phyloP scores from a whole-genome alignment of 768 basidiomycete genomes.

The Vararia minispora region DNA sequence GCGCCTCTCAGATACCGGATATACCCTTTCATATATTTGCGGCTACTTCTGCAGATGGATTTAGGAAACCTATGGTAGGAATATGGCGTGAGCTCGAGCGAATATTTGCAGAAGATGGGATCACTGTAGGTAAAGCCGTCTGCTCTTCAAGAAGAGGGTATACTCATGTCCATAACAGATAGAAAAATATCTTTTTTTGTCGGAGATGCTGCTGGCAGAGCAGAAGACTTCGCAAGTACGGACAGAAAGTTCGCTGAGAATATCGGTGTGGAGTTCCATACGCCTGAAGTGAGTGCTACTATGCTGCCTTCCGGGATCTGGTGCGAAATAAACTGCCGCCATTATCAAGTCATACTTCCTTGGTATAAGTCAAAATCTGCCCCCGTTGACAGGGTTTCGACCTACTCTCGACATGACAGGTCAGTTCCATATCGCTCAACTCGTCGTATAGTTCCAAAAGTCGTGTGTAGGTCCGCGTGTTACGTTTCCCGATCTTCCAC shows the following conservation, averaged over 20 bases:
- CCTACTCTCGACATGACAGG: slow-evolving; percentile 29
- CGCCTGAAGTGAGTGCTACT: slow-evolving; percentile 61
- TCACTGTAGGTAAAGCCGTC: slow-evolving; percentile 47
- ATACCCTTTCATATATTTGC: slow-evolving; percentile 74
- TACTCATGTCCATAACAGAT: slow-evolving; percentile 1
- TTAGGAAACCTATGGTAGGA: slow-evolving; percentile 79
- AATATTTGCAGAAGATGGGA: slow-evolving; percentile 43
- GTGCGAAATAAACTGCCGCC: too few relatives aligned
- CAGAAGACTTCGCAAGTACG: slow-evolving; percentile 64
- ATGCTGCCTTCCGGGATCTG: too few relatives aligned
- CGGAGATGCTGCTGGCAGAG: slow-evolving; percentile 83
- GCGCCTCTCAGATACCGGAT: slow-evolving; percentile 41
- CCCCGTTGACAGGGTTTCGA: too few relatives aligned
- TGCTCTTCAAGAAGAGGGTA: not conserved
- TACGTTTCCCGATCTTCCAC: slow-evolving; percentile 40
- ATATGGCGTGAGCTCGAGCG: slow-evolving; percentile 71
- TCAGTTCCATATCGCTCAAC: slow-evolving; percentile 4
- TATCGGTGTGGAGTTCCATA: slow-evolving; percentile 58
- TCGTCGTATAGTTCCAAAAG: not conserved
- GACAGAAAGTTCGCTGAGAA: slow-evolving; percentile 85
- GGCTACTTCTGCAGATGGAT: slow-evolving; percentile 62
- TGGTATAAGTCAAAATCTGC: too few relatives aligned
- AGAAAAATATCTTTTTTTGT: slow-evolving; percentile 79
- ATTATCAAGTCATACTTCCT: slow-evolving; percentile 92
- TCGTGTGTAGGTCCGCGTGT: slow-evolving; percentile 32